Evolutionary conservation across 495 filamentous ascomycete genomes (phyloP), one percentile per base, ranked within the genome.

Genomic region (Penicillium cinerascens): DNA sequence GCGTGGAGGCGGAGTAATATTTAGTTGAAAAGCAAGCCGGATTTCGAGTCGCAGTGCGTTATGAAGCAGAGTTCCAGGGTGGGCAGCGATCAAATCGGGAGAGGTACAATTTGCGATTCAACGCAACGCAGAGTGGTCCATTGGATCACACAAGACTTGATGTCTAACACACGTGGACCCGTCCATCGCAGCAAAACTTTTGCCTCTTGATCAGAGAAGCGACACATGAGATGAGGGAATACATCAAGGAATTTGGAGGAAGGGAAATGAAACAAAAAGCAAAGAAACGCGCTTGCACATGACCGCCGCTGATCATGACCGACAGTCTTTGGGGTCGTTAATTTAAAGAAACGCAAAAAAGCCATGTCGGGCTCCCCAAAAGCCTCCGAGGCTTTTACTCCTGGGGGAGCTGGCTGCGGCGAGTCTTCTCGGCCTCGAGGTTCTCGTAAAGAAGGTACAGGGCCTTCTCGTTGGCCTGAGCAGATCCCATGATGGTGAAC

Each of bases 401-500:
- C 74, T 91, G 87, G 51, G 83, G 76, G 29, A 79, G 70, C 71
- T 93, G 87, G 75, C 87, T 89, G 65, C 95, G 88, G 53, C 92
- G 89, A 82, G 90, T 89, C 80, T 98, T 98, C 79, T 98, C 93
- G 16, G 91, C 93, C 73, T 98, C 93, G 27, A 98, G 83, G 72
- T 98, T 97, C 80, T 98, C 93, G 74, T 98, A 98, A 44, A 98
- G 81, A 33, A 97, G 83, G 69, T 92, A 97, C 8, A 98, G 79
- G 15, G 93, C 93, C 58, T 91, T 91, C 76, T 98, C 93, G 63
- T 97, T 97, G 54, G 88, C 88, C 70, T 82, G 82, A 21, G 86
- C 84, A 50, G 88, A 95, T 52, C 93, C 93, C 81, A 95, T 96
- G 67, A 98, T 97, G 55, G 93, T 97, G 77, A 97, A 98, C 93